These are phyloP conservation scores for Cercospora brassicicola DNA, from an alignment of 2,329 filamentous ascomycete genomes.

Conservation along the genomic window DNA sequence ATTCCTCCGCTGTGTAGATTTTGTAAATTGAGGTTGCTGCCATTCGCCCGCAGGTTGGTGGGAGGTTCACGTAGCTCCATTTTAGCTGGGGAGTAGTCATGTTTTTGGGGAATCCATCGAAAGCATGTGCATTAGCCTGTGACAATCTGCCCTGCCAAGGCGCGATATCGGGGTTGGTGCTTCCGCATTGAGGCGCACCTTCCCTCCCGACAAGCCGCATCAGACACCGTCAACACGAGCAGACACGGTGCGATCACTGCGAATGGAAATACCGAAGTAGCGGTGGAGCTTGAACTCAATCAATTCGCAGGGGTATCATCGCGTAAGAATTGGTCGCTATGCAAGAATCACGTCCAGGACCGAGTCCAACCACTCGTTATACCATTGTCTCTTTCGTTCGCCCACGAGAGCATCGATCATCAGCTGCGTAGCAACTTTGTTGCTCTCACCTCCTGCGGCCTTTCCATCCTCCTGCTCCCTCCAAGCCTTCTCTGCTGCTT, in stretches of 20 bases:
- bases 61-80: slow-evolving; percentile 4
- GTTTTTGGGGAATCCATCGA: neutral
- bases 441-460: slow-evolving; percentile 27
- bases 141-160: slow-evolving; percentile 3
- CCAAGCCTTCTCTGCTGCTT: slow-evolving; percentile 49
- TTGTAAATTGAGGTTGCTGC: neutral
- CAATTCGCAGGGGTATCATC: neutral
- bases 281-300: neutral
- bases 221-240: neutral
- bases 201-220: neutral
- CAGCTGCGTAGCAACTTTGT: slow-evolving; percentile 10
- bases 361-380: slow-evolving; percentile 24
- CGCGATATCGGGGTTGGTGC: slow-evolving; percentile 5
- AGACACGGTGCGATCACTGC: neutral
- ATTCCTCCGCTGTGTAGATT: neutral
- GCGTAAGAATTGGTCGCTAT: slow-evolving; percentile 1
- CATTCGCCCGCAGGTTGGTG: slow-evolving; percentile 1
- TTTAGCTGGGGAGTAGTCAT: slow-evolving; percentile 2
- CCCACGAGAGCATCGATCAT: slow-evolving; percentile 27
- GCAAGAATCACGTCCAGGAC: slow-evolving; percentile 24
- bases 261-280: neutral
- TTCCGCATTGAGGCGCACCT: neutral
- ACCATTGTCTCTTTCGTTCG: slow-evolving; percentile 23
- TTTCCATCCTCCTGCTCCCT: slow-evolving; percentile 42
- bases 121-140: slow-evolving; percentile 5